Evolutionary conservation across 2,329 filamentous ascomycete genomes (phyloP).

Genomic region (Botrytis fragariae): DNA sequence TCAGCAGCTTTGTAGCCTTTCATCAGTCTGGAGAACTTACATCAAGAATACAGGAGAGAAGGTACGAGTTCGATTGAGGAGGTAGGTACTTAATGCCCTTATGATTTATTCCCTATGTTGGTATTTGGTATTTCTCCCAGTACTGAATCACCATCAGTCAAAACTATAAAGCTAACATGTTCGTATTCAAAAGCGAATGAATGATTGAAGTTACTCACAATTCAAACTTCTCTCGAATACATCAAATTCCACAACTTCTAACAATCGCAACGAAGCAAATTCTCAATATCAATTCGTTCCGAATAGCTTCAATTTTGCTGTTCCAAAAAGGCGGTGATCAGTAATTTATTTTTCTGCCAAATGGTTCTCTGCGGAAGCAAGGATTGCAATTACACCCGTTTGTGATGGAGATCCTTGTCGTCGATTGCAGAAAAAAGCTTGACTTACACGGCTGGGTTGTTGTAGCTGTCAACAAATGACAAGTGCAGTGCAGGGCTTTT

Average conservation of each 20-base stretch:
- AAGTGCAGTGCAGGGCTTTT: constrained; percentile 5
- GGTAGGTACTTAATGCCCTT: background rate
- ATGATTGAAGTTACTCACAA: background rate
- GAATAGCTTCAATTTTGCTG: constrained; percentile 14
- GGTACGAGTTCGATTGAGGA: background rate
- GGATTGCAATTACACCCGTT: constrained; percentile 18
- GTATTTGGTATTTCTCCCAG: background rate
- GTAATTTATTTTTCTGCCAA: background rate
- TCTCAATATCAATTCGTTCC: background rate
- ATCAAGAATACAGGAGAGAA: background rate
- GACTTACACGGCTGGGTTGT: constrained; percentile 11
- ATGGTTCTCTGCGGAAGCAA: constrained; percentile 9
- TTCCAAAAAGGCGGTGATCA: background rate
- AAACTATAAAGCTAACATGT: too few species aligned
- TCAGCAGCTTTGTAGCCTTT: too few species aligned
- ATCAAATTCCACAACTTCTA: background rate
- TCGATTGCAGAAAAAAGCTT: constrained; percentile 19
- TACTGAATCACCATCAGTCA: background rate
- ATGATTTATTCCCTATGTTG: background rate
- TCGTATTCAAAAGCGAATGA: background rate
- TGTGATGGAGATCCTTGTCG: constrained; percentile 11
- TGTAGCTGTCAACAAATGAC: constrained; percentile 18
- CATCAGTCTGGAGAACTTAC: background rate
- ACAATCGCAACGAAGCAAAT: background rate
- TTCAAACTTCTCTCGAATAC: background rate